Base-by-base conservation (phyloP, 2,329 filamentous ascomycete genomes). In the Sporothrix dimorphospora region DNA sequence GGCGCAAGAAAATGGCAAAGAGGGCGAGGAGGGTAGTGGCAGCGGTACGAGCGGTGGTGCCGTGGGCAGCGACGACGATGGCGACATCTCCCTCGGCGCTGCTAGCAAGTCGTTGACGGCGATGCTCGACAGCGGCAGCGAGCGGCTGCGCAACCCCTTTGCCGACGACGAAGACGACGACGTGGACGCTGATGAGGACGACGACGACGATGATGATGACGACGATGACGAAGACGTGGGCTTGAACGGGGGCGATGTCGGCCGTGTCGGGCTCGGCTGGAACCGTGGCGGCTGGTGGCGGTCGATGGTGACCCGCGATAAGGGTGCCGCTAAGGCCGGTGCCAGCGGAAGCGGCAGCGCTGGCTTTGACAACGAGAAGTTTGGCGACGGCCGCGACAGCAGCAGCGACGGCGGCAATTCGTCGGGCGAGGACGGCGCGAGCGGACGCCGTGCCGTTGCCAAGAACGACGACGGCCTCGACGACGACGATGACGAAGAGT, bases 401-500 rank as follows among this genome's bases (percentile, higher is more conserved):
- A 59, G 75, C 61, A 72, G 70, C 45, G 72, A 69, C n/a, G 65
- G 65, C 24, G 65, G 55, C 53, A 27, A 34, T 61, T 69, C 81
- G 77, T 70, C 81, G 72, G 42, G 83, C 75, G 83, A 83, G 61
- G 84, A 81, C 38, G 84, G 82, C 59, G 87, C 85, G 12, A 82
- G 84, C 53, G 85, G 87, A 9, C 89, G 8, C 90, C 91, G 71
- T 6, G n/a, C 49, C 21, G 38, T 2, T 45, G 40, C n/a, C 4
- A 38, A 73, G 24, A 82, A 53, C 74, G 83, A 82, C 67, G 84
- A 81, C 40, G 84, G 82, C 61, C 87, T 86, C 16, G 83, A 84
- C 47, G 85, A 87, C 14, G 86, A 88, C 5, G 86, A 88, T 38
- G 88, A 89, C 53, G 89, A 91, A 74, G 89, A 90, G 76, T 88